A percentile compares a stretch with the other conserved stretches of the same genome.
These are phyloP conservation scores for Escovopsis weberi DNA, from an alignment of 2,329 filamentous ascomycete genomes.

Conservation along the genomic window DNA sequence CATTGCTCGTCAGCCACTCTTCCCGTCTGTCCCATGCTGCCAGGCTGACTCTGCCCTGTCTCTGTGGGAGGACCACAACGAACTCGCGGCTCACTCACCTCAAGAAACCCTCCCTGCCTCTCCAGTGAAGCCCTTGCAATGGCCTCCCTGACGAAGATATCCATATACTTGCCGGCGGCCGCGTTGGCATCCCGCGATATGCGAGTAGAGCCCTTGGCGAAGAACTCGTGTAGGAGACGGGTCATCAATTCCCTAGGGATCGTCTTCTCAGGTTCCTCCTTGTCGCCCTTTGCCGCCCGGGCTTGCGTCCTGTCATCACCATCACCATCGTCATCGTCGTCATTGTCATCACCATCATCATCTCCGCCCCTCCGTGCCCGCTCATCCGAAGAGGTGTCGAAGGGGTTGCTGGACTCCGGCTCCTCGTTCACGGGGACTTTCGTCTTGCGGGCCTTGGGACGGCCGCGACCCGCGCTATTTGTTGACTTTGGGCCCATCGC, in stretches of 20 bases:
- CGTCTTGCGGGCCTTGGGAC: conserved; percentile 16
- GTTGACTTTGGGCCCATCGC: conserved; percentile 30
- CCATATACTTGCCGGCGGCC: conserved; percentile 71
- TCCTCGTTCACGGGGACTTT: conserved; percentile 12
- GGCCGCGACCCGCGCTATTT: conserved; percentile 21
- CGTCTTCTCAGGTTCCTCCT: conserved; percentile 24
- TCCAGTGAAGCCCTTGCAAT: conserved; percentile 65
- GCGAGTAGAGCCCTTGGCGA: conserved; percentile 54
- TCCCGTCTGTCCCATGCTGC: too few relatives aligned
- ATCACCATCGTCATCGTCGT: conserved; percentile 15
- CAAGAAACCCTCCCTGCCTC: conserved; percentile 55
- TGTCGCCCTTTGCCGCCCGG: conserved; percentile 12
- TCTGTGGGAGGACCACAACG: too few relatives aligned
- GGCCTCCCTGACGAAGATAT: conserved; percentile 81
- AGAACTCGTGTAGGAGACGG: conserved; percentile 64
- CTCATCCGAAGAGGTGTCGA: conserved; percentile 20
- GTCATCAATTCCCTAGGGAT: conserved; percentile 66
- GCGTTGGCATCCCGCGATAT: conserved; percentile 65
- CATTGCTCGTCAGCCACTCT: background rate
- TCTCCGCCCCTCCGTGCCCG: conserved; percentile 11
- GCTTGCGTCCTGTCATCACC: conserved; percentile 1
- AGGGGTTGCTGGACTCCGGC: conserved; percentile 20
- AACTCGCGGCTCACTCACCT: conserved; percentile 36
- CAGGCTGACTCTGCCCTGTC: too few relatives aligned
- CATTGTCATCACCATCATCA: background rate